phyloP scores from a whole-genome alignment of 441 rosid species.

The Pelargonium fulgidum region DNA sequence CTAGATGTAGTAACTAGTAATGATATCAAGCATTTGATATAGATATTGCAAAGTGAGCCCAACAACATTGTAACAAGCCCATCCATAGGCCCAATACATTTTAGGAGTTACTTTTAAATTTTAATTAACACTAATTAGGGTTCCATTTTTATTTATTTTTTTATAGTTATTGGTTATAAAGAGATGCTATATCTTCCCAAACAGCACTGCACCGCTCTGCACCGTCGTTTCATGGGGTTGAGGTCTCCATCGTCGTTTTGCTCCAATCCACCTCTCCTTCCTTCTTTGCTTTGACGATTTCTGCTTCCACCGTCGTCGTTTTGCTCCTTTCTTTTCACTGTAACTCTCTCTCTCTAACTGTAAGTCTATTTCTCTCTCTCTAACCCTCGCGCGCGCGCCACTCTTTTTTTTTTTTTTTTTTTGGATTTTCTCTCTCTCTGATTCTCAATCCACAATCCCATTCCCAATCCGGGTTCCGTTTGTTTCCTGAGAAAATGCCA shows the following conservation, averaged over 20 bases:
- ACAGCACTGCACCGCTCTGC: not conserved
- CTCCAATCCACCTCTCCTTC: not conserved
- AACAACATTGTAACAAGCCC: too few relatives aligned
- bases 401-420: conserved; percentile 7
- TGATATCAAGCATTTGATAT: too few relatives aligned
- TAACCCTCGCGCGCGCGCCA: conserved; percentile 1
- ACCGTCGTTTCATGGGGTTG: not conserved
- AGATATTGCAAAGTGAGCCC: too few relatives aligned
- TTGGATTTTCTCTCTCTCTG: not conserved
- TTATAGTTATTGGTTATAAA: too few relatives aligned
- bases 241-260: conserved; percentile 9
- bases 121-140: too few relatives aligned
- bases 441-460: not conserved
- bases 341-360: not conserved
- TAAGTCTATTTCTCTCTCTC: not conserved
- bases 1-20: too few relatives aligned
- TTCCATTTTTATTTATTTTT: too few relatives aligned
- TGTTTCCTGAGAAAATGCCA: not conserved
- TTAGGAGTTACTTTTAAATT: too few relatives aligned
- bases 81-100: too few relatives aligned
- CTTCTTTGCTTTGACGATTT: too few relatives aligned
- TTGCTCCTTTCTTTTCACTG: not conserved
- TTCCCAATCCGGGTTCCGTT: not conserved
- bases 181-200: too few relatives aligned
- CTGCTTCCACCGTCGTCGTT: not conserved